phyloP scores from a whole-genome alignment of 768 basidiomycete species.

The Dacryopinax spathularia region DNA sequence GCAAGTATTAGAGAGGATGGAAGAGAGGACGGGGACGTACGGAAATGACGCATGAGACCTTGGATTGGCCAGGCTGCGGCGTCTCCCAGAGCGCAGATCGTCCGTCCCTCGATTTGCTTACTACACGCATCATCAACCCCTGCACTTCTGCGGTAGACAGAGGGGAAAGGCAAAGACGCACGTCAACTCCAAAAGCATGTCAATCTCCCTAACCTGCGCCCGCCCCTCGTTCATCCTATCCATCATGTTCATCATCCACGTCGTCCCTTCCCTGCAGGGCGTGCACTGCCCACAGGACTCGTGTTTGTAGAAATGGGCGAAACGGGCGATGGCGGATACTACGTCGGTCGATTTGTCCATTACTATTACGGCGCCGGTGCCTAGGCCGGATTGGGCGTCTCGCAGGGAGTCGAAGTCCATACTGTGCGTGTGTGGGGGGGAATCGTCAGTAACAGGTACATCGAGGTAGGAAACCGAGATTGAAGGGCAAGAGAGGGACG shows the following conservation, averaged over 20 bases:
- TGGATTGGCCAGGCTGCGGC: conserved; percentile 99
- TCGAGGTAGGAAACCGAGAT: not conserved
- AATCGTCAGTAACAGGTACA: no score
- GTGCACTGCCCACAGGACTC: conserved; percentile 97
- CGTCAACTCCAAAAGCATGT: conserved; percentile 95
- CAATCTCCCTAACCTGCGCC: conserved; percentile 84
- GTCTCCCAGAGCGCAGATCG: conserved; percentile 92
- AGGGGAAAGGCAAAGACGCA: conserved; percentile 25
- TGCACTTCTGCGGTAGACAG: not conserved
- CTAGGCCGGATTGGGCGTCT: conserved; percentile 90
- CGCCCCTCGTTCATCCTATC: conserved; percentile 86
- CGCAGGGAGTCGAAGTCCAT: conserved; percentile 99
- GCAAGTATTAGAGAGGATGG: not conserved
- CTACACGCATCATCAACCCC: conserved; percentile 26
- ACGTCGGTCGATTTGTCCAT: conserved; percentile 98
- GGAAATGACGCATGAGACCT: conserved; percentile 94
- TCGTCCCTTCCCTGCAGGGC: conserved; percentile 86
- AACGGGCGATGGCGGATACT: conserved; percentile 84
- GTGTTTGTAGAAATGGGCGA: conserved; percentile 94
- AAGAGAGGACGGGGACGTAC: conserved; percentile 20
- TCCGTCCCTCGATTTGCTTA: conserved; percentile 93
- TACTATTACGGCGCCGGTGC: conserved; percentile 96
- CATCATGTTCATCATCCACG: conserved; percentile 99
- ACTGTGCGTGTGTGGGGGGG: conserved; percentile 34
- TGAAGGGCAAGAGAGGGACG: conserved; percentile 25